These are phyloP conservation scores for Xylaria venustula DNA, from an alignment of 495 filamentous ascomycete genomes.

Conservation along the genomic window DNA sequence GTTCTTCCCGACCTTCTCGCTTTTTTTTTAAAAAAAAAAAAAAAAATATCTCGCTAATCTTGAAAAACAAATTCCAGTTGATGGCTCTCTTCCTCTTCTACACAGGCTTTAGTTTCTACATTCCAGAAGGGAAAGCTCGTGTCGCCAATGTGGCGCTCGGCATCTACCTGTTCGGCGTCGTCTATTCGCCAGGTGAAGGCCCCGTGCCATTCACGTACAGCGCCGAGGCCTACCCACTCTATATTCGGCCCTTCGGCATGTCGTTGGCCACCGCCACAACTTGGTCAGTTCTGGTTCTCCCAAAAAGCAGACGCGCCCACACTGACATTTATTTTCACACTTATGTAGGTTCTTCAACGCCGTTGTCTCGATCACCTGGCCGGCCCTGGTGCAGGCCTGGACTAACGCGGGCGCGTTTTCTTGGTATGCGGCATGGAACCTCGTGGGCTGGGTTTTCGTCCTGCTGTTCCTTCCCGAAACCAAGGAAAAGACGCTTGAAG, in stretches of 20 bases:
- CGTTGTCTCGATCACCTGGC: slow-evolving; percentile 66
- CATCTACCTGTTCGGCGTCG: slow-evolving; percentile 71
- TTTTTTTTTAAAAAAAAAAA: no score
- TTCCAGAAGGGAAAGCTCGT: slow-evolving; percentile 48
- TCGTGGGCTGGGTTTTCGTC: slow-evolving; percentile 65
- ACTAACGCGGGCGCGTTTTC: slow-evolving; percentile 60
- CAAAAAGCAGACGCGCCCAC: not conserved
- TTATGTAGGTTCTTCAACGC: slow-evolving; percentile 62
- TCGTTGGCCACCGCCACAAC: slow-evolving; percentile 64
- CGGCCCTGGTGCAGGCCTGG: slow-evolving; percentile 53
- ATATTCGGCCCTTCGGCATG: slow-evolving; percentile 72
- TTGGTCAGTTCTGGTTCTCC: slow-evolving; percentile 34
- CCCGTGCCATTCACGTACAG: slow-evolving; percentile 84
- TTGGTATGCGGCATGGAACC: slow-evolving; percentile 70
- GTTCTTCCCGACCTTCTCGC: no score
- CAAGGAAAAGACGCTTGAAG: slow-evolving; percentile 75
- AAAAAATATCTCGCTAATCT: not conserved
- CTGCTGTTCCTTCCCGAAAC: slow-evolving; percentile 79
- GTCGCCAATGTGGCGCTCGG: slow-evolving; percentile 63
- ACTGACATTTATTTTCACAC: not conserved
- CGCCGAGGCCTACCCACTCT: slow-evolving; percentile 76
- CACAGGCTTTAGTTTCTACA: slow-evolving; percentile 79
- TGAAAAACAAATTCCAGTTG: slow-evolving; percentile 30
- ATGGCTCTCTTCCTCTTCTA: slow-evolving; percentile 73
- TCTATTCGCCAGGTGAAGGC: slow-evolving; percentile 78